A percentile compares a stretch with the other conserved stretches of the same genome.
Evolutionary conservation across 208 protist genomes (phyloP).

Genomic region (Sergeia podlipaevii): DNA sequence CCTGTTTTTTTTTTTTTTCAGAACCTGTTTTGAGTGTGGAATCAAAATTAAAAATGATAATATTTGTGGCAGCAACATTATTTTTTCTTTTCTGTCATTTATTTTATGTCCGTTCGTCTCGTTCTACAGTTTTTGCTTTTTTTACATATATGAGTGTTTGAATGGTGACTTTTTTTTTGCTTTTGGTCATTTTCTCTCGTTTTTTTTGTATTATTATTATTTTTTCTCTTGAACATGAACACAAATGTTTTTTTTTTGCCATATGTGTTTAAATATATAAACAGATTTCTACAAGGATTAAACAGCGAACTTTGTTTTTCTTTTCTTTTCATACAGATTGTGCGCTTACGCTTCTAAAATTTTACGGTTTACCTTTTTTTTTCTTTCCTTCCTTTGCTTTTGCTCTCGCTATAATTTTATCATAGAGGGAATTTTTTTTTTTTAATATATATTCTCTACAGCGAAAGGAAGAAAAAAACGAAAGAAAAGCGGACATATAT

Average conservation of each 20-base stretch:
- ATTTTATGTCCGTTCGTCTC: not conserved
- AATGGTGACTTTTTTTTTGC: not conserved
- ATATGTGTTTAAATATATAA: too few species aligned
- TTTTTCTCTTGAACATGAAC: too few species aligned
- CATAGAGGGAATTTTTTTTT: too few species aligned
- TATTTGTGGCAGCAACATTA: too few species aligned
- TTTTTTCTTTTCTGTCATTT: too few species aligned
- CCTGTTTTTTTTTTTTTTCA: too few species aligned
- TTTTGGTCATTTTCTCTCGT: slow-evolving; percentile 8
- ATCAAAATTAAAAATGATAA: too few species aligned
- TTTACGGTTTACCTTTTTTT: not conserved
- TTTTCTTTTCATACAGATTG: slow-evolving; percentile 7
- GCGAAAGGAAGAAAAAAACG: slow-evolving; percentile 6
- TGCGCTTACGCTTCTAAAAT: not conserved
- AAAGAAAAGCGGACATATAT: not conserved
- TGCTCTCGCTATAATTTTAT: not conserved
- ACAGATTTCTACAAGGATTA: too few species aligned
- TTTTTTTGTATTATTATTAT: too few species aligned
- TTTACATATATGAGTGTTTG: slow-evolving; percentile 4
- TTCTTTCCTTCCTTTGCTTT: not conserved
- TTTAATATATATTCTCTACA: not conserved
- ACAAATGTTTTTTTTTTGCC: too few species aligned
- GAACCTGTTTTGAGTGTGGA: too few species aligned
- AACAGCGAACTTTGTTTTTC: not conserved
- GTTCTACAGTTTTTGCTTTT: not conserved